phyloP scores from a whole-genome alignment of 305 asterid genomes.

The Solanum hybrid region DNA sequence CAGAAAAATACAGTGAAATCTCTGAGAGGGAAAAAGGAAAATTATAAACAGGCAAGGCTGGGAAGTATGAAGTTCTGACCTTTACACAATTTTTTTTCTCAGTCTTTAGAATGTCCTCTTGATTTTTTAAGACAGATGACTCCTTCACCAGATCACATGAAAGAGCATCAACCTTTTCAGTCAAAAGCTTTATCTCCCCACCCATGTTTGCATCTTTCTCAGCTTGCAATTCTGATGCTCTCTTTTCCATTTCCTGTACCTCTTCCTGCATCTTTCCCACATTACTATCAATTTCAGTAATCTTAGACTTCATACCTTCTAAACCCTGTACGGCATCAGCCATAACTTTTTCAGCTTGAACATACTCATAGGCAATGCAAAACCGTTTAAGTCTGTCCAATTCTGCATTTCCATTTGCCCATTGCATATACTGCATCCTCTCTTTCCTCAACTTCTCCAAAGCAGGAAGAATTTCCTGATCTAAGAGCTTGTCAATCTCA shows the following conservation, averaged over 20 bases:
- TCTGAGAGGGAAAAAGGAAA: background rate
- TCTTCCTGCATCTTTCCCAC: slow-evolving; percentile 50
- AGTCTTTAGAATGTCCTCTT: slow-evolving; percentile 55
- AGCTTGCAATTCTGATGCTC: slow-evolving; percentile 48
- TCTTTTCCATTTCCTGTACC: slow-evolving; percentile 61
- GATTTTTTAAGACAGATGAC: slow-evolving; percentile 59
- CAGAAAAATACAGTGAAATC: background rate
- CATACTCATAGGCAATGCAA: slow-evolving; percentile 88
- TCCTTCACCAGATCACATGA: slow-evolving; percentile 73
- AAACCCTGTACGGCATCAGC: slow-evolving; percentile 61
- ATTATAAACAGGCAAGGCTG: background rate
- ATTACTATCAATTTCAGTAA: slow-evolving; percentile 42
- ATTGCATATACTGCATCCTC: slow-evolving; percentile 95
- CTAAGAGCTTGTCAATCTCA: slow-evolving; percentile 97
- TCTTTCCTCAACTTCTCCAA: slow-evolving; percentile 86
- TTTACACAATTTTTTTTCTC: slow-evolving; percentile 61
- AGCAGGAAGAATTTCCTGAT: slow-evolving; percentile 96
- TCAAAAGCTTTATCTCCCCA: slow-evolving; percentile 76
- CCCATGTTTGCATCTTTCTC: slow-evolving; percentile 81
- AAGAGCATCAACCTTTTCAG: slow-evolving; percentile 72
- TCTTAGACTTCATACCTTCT: slow-evolving; percentile 50
- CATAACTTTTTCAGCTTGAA: slow-evolving; percentile 66
- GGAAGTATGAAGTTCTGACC: slow-evolving; percentile 31
- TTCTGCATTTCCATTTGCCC: slow-evolving; percentile 94
- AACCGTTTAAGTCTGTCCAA: slow-evolving; percentile 85